phyloP scores from a whole-genome alignment of 176 grass and related monocot genomes.

The Oryza brachyantha region DNA sequence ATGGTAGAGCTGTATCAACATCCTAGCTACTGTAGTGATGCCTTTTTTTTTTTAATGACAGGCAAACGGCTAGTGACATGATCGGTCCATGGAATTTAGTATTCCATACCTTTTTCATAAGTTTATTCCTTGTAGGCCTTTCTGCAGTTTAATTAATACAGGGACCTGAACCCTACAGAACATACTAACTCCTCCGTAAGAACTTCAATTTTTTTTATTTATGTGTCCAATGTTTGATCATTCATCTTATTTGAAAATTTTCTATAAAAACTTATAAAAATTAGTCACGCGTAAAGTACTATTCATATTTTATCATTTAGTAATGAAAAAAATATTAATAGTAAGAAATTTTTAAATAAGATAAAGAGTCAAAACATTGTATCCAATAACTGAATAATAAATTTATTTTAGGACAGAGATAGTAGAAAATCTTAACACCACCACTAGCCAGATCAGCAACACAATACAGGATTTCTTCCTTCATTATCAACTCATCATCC shows the following conservation, averaged over 20 bases:
- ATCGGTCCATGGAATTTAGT: not conserved
- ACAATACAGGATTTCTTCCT: not conserved
- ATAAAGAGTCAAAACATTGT: too few relatives aligned
- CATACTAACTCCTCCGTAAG: too few relatives aligned
- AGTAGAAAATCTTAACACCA: not conserved
- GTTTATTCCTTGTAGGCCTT: not conserved
- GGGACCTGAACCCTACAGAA: not conserved
- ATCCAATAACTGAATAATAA: too few relatives aligned
- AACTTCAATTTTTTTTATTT: too few relatives aligned
- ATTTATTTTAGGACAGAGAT: too few relatives aligned
- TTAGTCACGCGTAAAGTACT: too few relatives aligned
- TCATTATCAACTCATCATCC: slow-evolving; percentile 36
- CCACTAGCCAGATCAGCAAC: not conserved
- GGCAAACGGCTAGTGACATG: not conserved
- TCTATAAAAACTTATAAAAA: too few relatives aligned
- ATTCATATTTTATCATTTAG: too few relatives aligned
- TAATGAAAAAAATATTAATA: too few relatives aligned
- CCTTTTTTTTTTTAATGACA: not conserved
- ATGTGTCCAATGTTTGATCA: too few relatives aligned
- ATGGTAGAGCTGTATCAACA: not conserved
- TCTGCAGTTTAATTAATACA: slow-evolving; percentile 10
- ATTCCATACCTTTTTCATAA: not conserved
- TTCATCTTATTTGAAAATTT: too few relatives aligned
- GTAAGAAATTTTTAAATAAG: too few relatives aligned
- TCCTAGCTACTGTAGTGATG: not conserved